Conservation (phyloP, 768 basidiomycete genomes). For the Rhodotorula kratochvilovae region DNA sequence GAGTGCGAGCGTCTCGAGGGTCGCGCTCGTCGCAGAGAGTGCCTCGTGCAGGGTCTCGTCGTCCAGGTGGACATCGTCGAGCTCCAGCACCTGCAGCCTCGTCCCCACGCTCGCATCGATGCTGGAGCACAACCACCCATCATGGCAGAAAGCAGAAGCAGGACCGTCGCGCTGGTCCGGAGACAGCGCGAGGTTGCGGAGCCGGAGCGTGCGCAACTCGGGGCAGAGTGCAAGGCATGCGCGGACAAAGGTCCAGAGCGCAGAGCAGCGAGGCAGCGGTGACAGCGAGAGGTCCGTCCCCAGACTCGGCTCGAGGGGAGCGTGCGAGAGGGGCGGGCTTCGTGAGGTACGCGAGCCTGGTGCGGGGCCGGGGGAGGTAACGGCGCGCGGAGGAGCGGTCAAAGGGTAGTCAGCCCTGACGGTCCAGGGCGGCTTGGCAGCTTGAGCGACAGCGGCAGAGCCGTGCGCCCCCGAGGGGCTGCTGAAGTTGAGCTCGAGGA, state of each 20-base stretch:
- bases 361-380: background rate
- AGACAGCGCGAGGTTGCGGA: background rate
- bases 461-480: no score
- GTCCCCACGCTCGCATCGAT: background rate
- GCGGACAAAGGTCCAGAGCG: background rate
- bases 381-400: background rate
- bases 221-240: background rate
- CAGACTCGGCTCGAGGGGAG: background rate
- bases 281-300: background rate
- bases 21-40: background rate
- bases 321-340: background rate
- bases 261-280: background rate
- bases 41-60: background rate
- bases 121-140: background rate
- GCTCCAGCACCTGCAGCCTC: background rate
- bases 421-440: background rate
- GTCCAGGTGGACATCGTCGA: background rate
- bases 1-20: conserved; percentile 1
- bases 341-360: background rate
- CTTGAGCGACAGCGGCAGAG: no score
- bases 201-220: background rate
- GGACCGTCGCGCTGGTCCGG: background rate
- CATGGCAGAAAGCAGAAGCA: conserved; percentile 1
- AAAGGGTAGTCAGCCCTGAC: background rate
- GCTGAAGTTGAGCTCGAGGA: conserved; percentile 1